These are phyloP conservation scores for Alternaria sp. DNA, from an alignment of 2,329 filamentous ascomycete species.

Conservation along the genomic window DNA sequence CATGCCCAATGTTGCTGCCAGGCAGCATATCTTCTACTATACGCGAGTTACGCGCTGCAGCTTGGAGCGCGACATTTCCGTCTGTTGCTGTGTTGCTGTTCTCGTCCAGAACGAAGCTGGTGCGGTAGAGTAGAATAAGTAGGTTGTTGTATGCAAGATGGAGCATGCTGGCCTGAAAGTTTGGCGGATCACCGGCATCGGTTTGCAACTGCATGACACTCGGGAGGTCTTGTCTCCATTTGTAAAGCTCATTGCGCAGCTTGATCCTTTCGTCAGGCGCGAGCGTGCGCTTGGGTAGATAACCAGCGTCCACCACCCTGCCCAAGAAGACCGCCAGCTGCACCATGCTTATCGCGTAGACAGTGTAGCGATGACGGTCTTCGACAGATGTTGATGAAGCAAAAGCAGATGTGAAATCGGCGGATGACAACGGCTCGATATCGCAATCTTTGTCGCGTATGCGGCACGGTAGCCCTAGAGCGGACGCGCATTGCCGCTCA, in stretches of 20 bases:
- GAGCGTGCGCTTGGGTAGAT: constrained; percentile 34
- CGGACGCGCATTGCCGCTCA: constrained; percentile 59
- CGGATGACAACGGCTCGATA: constrained; percentile 50
- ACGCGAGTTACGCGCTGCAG: constrained; percentile 57
- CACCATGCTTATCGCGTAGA: constrained; percentile 51
- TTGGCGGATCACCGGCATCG: constrained; percentile 40
- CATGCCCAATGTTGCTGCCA: constrained; percentile 55
- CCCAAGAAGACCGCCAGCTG: constrained; percentile 52
- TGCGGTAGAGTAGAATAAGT: constrained; percentile 57
- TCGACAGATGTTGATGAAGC: constrained; percentile 31
- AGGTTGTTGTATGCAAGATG: constrained; percentile 60
- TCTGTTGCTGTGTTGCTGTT: constrained; percentile 46
- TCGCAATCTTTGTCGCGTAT: constrained; percentile 62
- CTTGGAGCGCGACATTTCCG: constrained; percentile 56
- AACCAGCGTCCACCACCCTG: constrained; percentile 52
- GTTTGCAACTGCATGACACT: constrained; percentile 46
- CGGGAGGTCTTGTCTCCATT: constrained; percentile 54
- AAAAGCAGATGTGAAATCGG: constrained; percentile 51
- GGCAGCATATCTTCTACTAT: constrained; percentile 61
- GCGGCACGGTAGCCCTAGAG: constrained; percentile 57
- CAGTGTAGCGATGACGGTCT: constrained; percentile 45
- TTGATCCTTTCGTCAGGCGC: constrained; percentile 23
- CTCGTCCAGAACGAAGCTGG: constrained; percentile 52
- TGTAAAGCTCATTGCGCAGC: constrained; percentile 47
- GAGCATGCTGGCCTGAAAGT: constrained; percentile 52